Percentiles rank a stretch among this genome's conserved stretches.
phyloP scores from a whole-genome alignment of 768 basidiomycete species.

The Pulveroboletus sp. region DNA sequence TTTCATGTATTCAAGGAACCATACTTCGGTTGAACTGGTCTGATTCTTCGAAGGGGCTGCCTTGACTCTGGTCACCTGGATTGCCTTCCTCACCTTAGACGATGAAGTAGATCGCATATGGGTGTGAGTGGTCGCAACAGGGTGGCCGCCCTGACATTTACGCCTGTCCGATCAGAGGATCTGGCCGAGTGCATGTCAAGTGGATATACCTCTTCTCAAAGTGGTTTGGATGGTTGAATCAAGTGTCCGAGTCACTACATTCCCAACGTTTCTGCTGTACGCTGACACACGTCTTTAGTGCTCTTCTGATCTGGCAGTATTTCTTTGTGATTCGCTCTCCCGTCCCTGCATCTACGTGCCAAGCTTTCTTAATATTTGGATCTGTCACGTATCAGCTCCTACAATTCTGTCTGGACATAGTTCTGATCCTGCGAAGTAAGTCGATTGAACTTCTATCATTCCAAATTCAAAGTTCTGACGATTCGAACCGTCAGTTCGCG shows the following conservation, averaged over 20 bases:
- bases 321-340: not conserved
- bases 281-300: constrained; percentile 6
- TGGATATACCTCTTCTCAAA: constrained; percentile 20
- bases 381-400: constrained; percentile 7
- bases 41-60: no score
- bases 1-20: not conserved
- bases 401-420: constrained; percentile 10
- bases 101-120: constrained; percentile 19
- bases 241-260: constrained; percentile 4
- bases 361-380: not conserved
- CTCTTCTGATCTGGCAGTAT: not conserved
- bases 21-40: no score
- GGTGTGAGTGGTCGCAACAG: constrained; percentile 13
- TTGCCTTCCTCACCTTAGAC: constrained; percentile 15
- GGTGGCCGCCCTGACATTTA: not conserved
- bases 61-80: constrained; percentile 11
- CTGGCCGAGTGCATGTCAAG: constrained; percentile 9
- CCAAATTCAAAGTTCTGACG: no score
- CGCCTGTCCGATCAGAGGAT: constrained; percentile 1
- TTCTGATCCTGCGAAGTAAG: constrained; percentile 22
- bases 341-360: constrained; percentile 3
- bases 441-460: no score
- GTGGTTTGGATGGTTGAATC: constrained; percentile 22
- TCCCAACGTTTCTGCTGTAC: not conserved
- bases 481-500: constrained; percentile 9